Base-by-base conservation (phyloP, 257 asterid species). In the Thymus quinquecostatus region DNA sequence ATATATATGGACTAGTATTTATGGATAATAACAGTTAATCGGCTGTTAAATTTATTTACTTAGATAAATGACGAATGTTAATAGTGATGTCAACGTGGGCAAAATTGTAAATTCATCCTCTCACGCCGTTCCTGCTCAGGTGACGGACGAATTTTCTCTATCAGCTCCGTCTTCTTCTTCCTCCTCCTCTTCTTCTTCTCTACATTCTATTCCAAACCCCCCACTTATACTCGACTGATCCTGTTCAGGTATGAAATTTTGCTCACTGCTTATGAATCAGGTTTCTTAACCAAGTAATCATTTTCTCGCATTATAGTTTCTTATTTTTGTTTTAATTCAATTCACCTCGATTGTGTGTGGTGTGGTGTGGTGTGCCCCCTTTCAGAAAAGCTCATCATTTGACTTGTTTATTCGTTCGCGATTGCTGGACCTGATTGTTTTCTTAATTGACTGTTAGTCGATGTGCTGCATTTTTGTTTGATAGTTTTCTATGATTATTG, bases 61-160 rank as follows among this genome's bases (percentile, higher is more conserved):
- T 21, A 21, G 21, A 21, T 21, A 21, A 21, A 21, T 21, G 21
- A 21, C 21, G 21, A 21, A 21, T 21, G 21, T 21, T 21, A 21
- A 21, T 21, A 21, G 0, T 21, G 21, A 21, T 38, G 41, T 38
- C 41, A 38, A 38, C 41, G 41, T 38, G 7, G 70, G 61, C 53
- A 69, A 34, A 69, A 72, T 60, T 40, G 64, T 67, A 56, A 71
- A 61, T 65, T 53, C 44, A n/a, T 41, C 71, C 74, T 33, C 28
- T n/a, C 51, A 68, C 71, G 64, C 70, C 69, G 79, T 69, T 21
- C 61, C 54, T 41, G 66, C 55, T 66, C 81, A 67, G 56, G 65
- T 64, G 68, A 63, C 68, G 77, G 64, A 51, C 67, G 55, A 14
- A 27, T 68, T 49, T 71, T 59, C 57, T 68, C 36, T 40, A 50